A percentile compares a stretch with the other conserved stretches of the same genome.
Conservation (phyloP, 345 rosid genomes). For the Eutrema yunnanense region DNA sequence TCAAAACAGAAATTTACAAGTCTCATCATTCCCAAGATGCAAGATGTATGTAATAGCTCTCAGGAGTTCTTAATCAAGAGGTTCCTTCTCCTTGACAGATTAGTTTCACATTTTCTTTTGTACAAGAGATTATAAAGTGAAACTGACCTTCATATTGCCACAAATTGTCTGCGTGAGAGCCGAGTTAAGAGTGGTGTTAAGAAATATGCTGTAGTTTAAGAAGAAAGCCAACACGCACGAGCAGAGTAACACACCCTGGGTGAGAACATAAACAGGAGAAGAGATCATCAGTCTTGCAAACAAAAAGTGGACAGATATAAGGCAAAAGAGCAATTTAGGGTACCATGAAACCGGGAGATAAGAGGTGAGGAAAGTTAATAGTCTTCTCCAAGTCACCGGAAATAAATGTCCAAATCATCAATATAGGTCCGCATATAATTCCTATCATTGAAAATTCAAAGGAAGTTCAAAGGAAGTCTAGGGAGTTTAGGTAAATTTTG, state of each 20-base stretch:
- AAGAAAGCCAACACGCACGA: conserved; percentile 91
- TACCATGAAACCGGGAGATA: conserved; percentile 87
- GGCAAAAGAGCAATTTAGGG: not conserved
- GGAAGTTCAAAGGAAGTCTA: conserved; percentile 13
- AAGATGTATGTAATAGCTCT: not conserved
- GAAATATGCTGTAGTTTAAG: conserved; percentile 89
- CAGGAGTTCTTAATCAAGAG: not conserved
- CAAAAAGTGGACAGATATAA: not conserved
- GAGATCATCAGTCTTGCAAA: not conserved
- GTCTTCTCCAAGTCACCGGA: conserved; percentile 68
- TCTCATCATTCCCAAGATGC: not conserved
- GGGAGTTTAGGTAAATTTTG: not conserved
- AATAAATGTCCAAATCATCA: conserved; percentile 79
- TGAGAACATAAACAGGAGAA: conserved; percentile 2
- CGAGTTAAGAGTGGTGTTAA: conserved; percentile 95
- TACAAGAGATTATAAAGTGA: not conserved
- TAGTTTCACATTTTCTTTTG: not conserved
- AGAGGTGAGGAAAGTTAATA: conserved; percentile 58
- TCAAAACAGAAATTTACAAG: not conserved
- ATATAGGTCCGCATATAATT: conserved; percentile 71
- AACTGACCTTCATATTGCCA: conserved; percentile 87
- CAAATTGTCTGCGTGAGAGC: conserved; percentile 95
- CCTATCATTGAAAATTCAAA: conserved; percentile 39
- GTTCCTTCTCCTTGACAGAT: not conserved
- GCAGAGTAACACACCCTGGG: conserved; percentile 66